A percentile compares a stretch with the other conserved stretches of the same genome.
These are phyloP conservation scores for Hypoxylon sp. DNA, from an alignment of 2,329 filamentous ascomycete genomes.

Conservation along the genomic window DNA sequence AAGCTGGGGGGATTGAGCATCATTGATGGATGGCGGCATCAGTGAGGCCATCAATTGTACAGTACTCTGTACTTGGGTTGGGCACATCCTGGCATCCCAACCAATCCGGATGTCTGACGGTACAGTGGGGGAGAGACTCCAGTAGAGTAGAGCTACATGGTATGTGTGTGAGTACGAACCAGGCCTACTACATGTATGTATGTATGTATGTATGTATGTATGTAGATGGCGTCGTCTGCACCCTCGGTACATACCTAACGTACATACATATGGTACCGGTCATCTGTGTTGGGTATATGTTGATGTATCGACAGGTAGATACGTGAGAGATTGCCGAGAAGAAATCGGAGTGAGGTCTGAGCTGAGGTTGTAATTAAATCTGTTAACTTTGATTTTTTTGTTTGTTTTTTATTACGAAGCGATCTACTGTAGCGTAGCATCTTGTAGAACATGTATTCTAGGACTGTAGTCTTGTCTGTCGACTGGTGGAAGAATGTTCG, in stretches of 20 bases:
- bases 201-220: neutral
- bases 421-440: too few species aligned
- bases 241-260: conserved; percentile 9
- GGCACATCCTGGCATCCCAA: conserved; percentile 28
- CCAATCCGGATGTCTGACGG: conserved; percentile 29
- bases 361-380: too few species aligned
- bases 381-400: too few species aligned
- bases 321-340: conserved; percentile 27
- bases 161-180: neutral
- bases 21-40: conserved; percentile 34
- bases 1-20: conserved; percentile 24
- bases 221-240: too few species aligned
- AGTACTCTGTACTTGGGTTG: conserved; percentile 28
- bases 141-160: conserved; percentile 23
- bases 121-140: conserved; percentile 30
- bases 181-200: neutral
- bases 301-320: conserved; percentile 3
- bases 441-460: too few species aligned
- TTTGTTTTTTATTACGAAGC: too few species aligned
- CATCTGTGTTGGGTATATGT: too few species aligned
- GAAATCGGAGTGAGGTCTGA: conserved; percentile 16
- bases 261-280: conserved; percentile 20
- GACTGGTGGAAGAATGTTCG: too few species aligned
- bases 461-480: too few species aligned
- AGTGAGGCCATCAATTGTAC: conserved; percentile 24